Percentiles rank a stretch among this genome's conserved stretches.
Conservation (phyloP, 2,329 filamentous ascomycete species). For the Xylariales sp. region DNA sequence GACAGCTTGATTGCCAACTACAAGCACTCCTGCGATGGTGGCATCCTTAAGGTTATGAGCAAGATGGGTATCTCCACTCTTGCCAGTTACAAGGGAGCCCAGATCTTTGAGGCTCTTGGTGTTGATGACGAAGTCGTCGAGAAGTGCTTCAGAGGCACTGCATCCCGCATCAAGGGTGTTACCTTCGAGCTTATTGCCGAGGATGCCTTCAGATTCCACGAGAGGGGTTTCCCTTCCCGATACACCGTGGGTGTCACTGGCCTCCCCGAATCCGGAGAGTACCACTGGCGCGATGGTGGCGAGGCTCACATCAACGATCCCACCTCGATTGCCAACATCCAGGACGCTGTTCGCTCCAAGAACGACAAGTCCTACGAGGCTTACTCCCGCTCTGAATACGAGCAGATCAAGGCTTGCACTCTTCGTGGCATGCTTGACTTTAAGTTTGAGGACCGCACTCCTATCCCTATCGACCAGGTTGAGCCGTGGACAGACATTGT, state of each 20-base stretch:
- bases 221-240: constrained; percentile 83
- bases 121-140: constrained; percentile 90
- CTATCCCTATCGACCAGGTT: constrained; percentile 92
- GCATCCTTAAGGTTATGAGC: constrained; percentile 97
- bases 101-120: constrained; percentile 95
- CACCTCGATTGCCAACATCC: constrained; percentile 90
- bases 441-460: constrained; percentile 80
- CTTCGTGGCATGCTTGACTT: constrained; percentile 93
- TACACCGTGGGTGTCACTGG: constrained; percentile 73
- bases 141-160: constrained; percentile 90
- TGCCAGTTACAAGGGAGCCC: constrained; percentile 94
- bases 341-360: constrained; percentile 93
- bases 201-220: constrained; percentile 91
- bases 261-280: constrained; percentile 89
- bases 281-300: constrained; percentile 96
- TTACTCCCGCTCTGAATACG: constrained; percentile 88
- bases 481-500: constrained; percentile 99
- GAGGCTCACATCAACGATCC: constrained; percentile 96
- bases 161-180: constrained; percentile 88
- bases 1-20: constrained; percentile 90
- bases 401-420: constrained; percentile 95
- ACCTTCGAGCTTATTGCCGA: constrained; percentile 92
- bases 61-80: constrained; percentile 99
- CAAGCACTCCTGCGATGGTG: constrained; percentile 93
- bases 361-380: constrained; percentile 98